Evolutionary conservation across 805 yeast species (phyloP).

Genomic region (Kuraishia cidri): DNA sequence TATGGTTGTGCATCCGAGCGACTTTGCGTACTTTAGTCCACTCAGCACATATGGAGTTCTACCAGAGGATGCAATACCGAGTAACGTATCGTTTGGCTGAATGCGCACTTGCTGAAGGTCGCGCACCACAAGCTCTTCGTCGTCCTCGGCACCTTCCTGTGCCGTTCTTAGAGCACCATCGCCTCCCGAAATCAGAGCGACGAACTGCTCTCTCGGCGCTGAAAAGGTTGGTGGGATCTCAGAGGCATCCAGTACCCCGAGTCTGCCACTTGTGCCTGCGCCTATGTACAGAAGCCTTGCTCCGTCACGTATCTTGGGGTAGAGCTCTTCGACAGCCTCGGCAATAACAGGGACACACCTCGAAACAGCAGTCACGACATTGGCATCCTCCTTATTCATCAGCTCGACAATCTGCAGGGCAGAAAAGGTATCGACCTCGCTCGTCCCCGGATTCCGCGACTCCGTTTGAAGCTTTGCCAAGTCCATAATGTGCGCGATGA

Average conservation of each 20-base stretch:
- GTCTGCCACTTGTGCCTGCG: conserved; percentile 16
- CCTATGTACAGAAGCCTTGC: conserved; percentile 18
- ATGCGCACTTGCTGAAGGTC: conserved; percentile 10
- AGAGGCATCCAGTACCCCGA: conserved; percentile 15
- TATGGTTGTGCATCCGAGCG: conserved; percentile 11
- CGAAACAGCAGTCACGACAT: conserved; percentile 7
- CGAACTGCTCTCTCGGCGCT: conserved; percentile 11
- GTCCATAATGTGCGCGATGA: not conserved
- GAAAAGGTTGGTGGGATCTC: conserved; percentile 17
- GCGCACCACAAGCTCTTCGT: conserved; percentile 6
- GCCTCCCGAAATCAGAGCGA: conserved; percentile 17
- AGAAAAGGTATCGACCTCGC: conserved; percentile 8
- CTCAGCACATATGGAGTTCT: conserved; percentile 17
- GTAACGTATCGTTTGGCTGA: conserved; percentile 9
- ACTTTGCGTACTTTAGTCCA: conserved; percentile 11
- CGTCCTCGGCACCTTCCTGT: conserved; percentile 16
- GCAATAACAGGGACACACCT: conserved; percentile 8
- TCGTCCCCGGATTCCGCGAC: conserved; percentile 9
- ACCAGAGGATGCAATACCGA: conserved; percentile 19
- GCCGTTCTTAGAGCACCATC: conserved; percentile 14
- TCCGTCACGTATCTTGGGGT: conserved; percentile 9
- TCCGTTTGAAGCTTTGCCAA: conserved; percentile 11
- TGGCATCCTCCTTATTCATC: conserved; percentile 11
- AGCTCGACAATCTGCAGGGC: conserved; percentile 9
- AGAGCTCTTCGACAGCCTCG: conserved; percentile 9